Evolutionary conservation across 176 grass and related monocot species (phyloP).

Genomic region (Triticum urartu): DNA sequence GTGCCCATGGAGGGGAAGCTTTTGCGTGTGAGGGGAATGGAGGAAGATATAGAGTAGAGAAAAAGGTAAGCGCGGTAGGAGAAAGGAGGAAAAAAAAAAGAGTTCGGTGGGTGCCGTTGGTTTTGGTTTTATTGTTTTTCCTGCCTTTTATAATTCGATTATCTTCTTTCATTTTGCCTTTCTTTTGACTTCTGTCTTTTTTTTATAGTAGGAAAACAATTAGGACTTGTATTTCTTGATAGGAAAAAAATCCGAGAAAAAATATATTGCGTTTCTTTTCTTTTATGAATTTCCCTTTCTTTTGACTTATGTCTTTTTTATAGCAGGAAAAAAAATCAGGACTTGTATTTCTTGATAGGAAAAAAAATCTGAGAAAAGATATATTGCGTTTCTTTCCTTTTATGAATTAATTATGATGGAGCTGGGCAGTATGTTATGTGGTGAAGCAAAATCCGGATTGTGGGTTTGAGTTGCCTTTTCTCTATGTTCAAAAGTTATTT

Average conservation of each 20-base stretch:
- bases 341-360: too few relatives aligned
- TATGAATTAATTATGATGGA: too few relatives aligned
- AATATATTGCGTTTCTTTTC: too few relatives aligned
- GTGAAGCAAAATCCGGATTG: not conserved
- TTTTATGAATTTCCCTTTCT: not conserved
- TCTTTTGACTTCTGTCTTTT: constrained; percentile 4
- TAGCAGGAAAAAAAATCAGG: too few relatives aligned
- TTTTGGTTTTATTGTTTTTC: constrained; percentile 40
- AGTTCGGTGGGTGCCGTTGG: constrained; percentile 31
- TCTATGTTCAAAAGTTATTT: not conserved
- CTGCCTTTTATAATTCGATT: not conserved
- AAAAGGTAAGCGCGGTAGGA: constrained; percentile 25
- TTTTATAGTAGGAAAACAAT: too few relatives aligned
- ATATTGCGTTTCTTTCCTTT: too few relatives aligned
- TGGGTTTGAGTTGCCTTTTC: not conserved
- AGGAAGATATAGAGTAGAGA: constrained; percentile 39
- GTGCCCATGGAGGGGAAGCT: constrained; percentile 40
- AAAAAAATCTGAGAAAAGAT: too few relatives aligned
- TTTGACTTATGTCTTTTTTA: not conserved
- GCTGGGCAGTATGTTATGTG: too few relatives aligned
- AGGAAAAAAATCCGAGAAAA: too few relatives aligned
- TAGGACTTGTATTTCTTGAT: too few relatives aligned
- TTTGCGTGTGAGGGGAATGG: constrained; percentile 27
- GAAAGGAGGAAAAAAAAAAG: not conserved
- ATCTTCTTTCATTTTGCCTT: not conserved